phyloP scores from a whole-genome alignment of 805 yeast species.

The Scheffersomyces ergatensis region DNA sequence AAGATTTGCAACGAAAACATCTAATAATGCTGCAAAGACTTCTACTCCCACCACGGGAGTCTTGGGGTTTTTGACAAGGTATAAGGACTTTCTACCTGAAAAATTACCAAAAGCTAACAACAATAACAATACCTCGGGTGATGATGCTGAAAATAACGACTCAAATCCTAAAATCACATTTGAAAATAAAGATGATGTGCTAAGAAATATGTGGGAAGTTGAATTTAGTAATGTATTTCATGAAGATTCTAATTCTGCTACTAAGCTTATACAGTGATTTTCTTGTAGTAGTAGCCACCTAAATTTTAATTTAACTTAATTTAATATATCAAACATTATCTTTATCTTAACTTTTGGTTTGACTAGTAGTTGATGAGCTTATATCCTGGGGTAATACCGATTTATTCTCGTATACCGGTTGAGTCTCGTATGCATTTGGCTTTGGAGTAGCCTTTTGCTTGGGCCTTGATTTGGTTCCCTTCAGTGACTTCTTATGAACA shows the following conservation, averaged over 20 bases:
- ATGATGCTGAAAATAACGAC: too few relatives aligned
- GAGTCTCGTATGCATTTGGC: slow-evolving; percentile 87
- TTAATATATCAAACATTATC: too few relatives aligned
- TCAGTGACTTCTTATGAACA: slow-evolving; percentile 16
- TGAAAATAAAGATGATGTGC: slow-evolving; percentile 8
- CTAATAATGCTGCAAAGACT: neutral
- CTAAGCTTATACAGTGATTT: too few relatives aligned
- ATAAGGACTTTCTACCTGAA: neutral
- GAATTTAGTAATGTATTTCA: slow-evolving; percentile 6
- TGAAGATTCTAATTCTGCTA: neutral
- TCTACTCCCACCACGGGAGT: slow-evolving; percentile 18
- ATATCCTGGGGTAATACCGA: slow-evolving; percentile 4
- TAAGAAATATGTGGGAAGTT: slow-evolving; percentile 10
- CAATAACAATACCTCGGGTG: too few relatives aligned
- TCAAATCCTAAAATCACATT: slow-evolving; percentile 2
- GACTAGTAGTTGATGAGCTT: neutral
- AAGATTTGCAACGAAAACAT: slow-evolving; percentile 22
- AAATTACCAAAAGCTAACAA: slow-evolving; percentile 2
- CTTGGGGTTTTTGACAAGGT: slow-evolving; percentile 25
- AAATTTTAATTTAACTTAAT: too few relatives aligned
- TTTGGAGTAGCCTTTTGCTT: too few relatives aligned
- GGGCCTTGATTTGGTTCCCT: slow-evolving; percentile 1
- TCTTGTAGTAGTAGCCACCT: too few relatives aligned
- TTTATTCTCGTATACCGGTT: slow-evolving; percentile 56
- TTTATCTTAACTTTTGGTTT: neutral